Conservation (phyloP, 2,329 filamentous ascomycete species). For the Chaetomiaceae sp. region DNA sequence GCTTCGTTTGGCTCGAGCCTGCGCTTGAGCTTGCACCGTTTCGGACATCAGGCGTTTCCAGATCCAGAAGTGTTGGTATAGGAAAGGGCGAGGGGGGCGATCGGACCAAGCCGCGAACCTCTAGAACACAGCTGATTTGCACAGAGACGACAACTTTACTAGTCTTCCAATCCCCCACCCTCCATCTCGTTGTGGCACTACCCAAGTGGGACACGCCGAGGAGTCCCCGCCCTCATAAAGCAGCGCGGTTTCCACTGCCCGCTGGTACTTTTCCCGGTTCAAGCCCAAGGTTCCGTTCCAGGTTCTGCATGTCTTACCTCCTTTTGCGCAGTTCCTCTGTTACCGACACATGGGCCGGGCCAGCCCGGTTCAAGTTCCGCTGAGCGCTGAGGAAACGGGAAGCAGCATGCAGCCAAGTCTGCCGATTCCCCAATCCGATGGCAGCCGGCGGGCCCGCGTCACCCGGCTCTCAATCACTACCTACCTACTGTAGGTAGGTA, state of each 20-base stretch:
- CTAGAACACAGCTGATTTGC: not conserved
- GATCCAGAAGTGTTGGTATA: not conserved
- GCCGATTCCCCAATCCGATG: not conserved
- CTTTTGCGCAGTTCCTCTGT: not conserved
- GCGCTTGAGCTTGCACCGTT: not conserved
- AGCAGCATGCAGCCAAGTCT: slow-evolving; percentile 7
- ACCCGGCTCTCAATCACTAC: not conserved
- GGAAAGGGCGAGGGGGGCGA: not conserved
- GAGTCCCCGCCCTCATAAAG: not conserved
- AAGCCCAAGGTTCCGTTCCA: not conserved
- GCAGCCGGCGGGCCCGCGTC: not conserved
- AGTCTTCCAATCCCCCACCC: not conserved
- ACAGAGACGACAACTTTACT: not conserved
- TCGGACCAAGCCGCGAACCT: not conserved
- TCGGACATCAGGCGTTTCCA: not conserved
- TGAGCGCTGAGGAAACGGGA: slow-evolving; percentile 8
- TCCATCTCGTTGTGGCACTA: not conserved
- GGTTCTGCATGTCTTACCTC: slow-evolving; percentile 5
- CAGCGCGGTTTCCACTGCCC: not conserved
- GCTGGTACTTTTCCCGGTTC: slow-evolving; percentile 2
- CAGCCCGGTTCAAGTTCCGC: slow-evolving; percentile 4
- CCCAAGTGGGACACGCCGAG: not conserved
- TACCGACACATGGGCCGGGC: slow-evolving; percentile 7
- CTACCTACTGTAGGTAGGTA: too few species aligned
- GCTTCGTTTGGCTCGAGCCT: not conserved